Conservation (phyloP, 2,329 filamentous ascomycete genomes). For the Balansia obtecta region DNA sequence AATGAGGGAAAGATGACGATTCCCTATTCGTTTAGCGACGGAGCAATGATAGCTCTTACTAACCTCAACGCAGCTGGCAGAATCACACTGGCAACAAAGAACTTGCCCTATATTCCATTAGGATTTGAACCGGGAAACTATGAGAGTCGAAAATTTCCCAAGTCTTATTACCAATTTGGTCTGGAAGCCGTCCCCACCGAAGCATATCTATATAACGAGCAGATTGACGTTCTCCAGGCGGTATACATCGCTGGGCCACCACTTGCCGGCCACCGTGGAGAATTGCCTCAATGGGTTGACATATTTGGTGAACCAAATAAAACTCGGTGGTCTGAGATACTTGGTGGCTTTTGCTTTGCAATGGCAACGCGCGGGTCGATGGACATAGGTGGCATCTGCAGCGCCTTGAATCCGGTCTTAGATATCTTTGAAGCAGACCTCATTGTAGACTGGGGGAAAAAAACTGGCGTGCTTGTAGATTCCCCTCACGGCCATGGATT, state of each 20-base stretch:
- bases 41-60: constrained; percentile 52
- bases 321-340: constrained; percentile 50
- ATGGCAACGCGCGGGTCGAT: constrained; percentile 50
- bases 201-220: constrained; percentile 43
- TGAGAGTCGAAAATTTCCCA: constrained; percentile 55
- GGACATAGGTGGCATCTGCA: constrained; percentile 37
- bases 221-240: constrained; percentile 28
- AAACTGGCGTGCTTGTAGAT: constrained; percentile 36
- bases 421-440: constrained; percentile 51
- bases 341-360: constrained; percentile 49
- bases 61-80: constrained; percentile 50
- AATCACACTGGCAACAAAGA: constrained; percentile 38
- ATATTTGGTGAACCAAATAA: constrained; percentile 48
- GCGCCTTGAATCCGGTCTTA: constrained; percentile 42
- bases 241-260: constrained; percentile 29
- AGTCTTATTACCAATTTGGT: constrained; percentile 51
- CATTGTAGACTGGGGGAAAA: constrained; percentile 45
- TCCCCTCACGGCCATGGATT: constrained; percentile 28
- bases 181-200: constrained; percentile 52
- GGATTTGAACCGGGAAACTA: constrained; percentile 63
- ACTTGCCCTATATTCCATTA: constrained; percentile 51
- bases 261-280: constrained; percentile 26
- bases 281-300: constrained; percentile 61
- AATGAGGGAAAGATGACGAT: constrained; percentile 29
- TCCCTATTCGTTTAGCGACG: constrained; percentile 48